A percentile compares a stretch with the other conserved stretches of the same genome.
Evolutionary conservation across 2,329 filamentous ascomycete species (phyloP).

Genomic region (Ophiostoma pallidulum): DNA sequence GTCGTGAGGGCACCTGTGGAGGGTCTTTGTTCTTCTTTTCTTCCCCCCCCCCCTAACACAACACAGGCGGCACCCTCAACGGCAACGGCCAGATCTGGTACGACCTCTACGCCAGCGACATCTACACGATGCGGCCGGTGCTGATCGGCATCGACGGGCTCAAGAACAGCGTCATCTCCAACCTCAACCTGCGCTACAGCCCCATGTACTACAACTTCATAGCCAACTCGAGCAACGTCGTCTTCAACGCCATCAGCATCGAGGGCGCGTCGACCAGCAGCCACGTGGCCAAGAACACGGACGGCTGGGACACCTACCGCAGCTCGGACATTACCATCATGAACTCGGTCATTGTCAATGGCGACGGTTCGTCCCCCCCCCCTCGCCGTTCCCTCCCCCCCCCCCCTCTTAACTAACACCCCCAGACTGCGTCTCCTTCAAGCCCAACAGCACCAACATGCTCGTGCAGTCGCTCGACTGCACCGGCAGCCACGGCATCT

Average conservation of each 20-base stretch:
- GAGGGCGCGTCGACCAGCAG: slow-evolving; percentile 41
- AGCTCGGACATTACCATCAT: slow-evolving; percentile 51
- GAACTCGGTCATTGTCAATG: slow-evolving; percentile 54
- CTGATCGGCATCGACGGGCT: slow-evolving; percentile 52
- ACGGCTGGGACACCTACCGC: slow-evolving; percentile 54
- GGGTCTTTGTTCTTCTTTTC: too few relatives aligned
- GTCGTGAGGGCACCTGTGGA: too few relatives aligned
- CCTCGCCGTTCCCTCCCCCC: not conserved
- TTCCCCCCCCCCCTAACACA: too few relatives aligned
- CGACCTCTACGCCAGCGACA: slow-evolving; percentile 47
- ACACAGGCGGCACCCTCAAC: slow-evolving; percentile 34
- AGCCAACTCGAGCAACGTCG: slow-evolving; percentile 50
- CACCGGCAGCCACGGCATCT: slow-evolving; percentile 54
- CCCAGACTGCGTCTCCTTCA: slow-evolving; percentile 55
- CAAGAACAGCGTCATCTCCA: slow-evolving; percentile 43
- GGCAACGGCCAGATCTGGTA: slow-evolving; percentile 59
- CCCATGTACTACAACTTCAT: slow-evolving; percentile 51
- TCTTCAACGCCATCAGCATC: slow-evolving; percentile 54
- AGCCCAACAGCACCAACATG: slow-evolving; percentile 51
- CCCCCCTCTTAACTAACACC: not conserved
- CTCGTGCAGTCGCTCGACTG: slow-evolving; percentile 50
- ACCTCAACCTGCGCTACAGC: slow-evolving; percentile 49
- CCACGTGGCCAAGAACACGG: slow-evolving; percentile 54
- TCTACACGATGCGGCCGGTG: slow-evolving; percentile 50
- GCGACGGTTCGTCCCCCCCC: slow-evolving; percentile 38